A percentile compares a stretch with the other conserved stretches of the same genome.
Evolutionary conservation across 495 filamentous ascomycete species (phyloP).

Genomic region (Aspergillus ellipticus): DNA sequence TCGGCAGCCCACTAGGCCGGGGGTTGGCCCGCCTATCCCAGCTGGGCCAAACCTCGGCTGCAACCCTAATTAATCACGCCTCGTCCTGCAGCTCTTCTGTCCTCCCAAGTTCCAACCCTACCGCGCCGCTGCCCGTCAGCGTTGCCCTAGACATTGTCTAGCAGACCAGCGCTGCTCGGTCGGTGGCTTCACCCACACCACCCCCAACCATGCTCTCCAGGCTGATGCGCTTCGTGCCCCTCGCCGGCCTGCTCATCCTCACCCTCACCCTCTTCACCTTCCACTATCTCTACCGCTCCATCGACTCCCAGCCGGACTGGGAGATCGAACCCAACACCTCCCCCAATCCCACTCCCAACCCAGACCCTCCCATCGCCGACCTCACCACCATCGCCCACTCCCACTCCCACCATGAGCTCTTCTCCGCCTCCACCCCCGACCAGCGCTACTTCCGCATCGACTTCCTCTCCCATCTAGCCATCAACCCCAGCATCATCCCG

Average conservation of each 20-base stretch:
- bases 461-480: conserved; percentile 31
- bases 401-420: conserved; percentile 29
- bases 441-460: conserved; percentile 39
- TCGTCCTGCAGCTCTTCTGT: not conserved
- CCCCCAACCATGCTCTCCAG: not conserved
- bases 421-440: conserved; percentile 38
- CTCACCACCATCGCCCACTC: conserved; percentile 6
- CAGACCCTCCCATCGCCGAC: not conserved
- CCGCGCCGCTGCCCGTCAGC: too few species aligned
- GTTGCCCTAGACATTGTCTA: too few species aligned
- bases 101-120: too few species aligned
- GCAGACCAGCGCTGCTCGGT: not conserved
- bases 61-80: conserved; percentile 2
- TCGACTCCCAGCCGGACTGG: not conserved
- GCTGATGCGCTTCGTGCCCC: not conserved
- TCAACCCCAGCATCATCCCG: conserved; percentile 54
- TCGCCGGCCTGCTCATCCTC: not conserved
- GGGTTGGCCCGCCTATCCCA: not conserved
- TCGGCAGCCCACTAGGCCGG: not conserved
- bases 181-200: not conserved
- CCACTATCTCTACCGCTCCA: not conserved
- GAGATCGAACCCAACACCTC: not conserved
- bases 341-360: not conserved
- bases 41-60: not conserved
- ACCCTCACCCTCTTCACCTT: not conserved